Evolutionary conservation across 805 yeast genomes (phyloP).

Genomic region (Blastobotrys parvus): DNA sequence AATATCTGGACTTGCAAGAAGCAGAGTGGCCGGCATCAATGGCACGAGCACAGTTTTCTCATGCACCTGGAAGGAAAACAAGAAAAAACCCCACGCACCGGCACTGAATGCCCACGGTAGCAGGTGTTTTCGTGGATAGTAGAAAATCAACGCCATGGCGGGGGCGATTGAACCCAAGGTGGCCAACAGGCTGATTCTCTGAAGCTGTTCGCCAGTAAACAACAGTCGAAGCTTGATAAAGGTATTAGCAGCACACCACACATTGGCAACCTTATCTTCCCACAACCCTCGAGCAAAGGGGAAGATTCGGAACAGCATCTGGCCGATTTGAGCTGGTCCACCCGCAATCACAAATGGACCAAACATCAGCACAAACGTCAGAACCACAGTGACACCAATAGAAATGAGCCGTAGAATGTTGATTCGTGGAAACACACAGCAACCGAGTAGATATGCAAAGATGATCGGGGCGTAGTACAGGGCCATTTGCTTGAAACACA

Average conservation of each 20-base stretch:
- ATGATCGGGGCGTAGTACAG: conserved; percentile 86
- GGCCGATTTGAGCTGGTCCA: conserved; percentile 41
- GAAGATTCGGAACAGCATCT: conserved; percentile 61
- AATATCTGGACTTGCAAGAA: conserved; percentile 44
- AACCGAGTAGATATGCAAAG: conserved; percentile 68
- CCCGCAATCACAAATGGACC: conserved; percentile 46
- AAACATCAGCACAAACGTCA: conserved; percentile 43
- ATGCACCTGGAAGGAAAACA: conserved; percentile 93
- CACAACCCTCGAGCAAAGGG: conserved; percentile 91
- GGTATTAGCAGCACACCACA: conserved; percentile 92
- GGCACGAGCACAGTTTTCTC: conserved; percentile 90
- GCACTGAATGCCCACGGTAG: conserved; percentile 70
- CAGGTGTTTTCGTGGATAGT: conserved; percentile 43
- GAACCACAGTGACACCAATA: conserved; percentile 56
- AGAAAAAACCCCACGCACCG: conserved; percentile 77
- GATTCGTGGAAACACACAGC: conserved; percentile 35
- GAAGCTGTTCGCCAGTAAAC: conserved; percentile 51
- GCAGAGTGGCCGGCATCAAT: conserved; percentile 69
- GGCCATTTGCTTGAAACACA: conserved; percentile 93
- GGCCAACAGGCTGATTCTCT: conserved; percentile 36
- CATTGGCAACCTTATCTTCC: conserved; percentile 95
- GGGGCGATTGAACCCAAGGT: conserved; percentile 44
- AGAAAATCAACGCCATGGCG: conserved; percentile 41
- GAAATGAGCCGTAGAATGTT: conserved; percentile 50
- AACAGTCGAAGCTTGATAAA: conserved; percentile 57